These are phyloP conservation scores for Calonectria pauciramosa DNA, from an alignment of 2,329 filamentous ascomycete genomes.

Conservation along the genomic window DNA sequence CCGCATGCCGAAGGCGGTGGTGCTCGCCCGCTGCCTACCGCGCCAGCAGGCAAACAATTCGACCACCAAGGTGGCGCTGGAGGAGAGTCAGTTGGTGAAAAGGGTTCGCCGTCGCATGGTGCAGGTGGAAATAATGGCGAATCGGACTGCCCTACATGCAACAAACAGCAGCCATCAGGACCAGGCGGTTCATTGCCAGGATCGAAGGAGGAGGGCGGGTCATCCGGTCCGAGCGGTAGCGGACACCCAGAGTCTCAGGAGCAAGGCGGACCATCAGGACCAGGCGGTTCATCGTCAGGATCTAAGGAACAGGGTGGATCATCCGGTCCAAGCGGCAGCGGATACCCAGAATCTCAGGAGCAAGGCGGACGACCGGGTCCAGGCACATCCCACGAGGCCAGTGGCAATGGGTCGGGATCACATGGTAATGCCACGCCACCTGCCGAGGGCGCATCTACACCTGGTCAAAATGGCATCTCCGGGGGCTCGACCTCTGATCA, in stretches of 20 bases:
- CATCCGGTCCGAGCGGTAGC: not conserved
- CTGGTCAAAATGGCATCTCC: not conserved
- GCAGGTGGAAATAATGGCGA: not conserved
- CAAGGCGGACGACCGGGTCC: not conserved
- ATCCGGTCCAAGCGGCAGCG: not conserved
- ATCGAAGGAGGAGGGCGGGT: too few species aligned
- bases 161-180: not conserved
- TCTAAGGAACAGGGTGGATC: too few species aligned
- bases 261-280: not conserved
- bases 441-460: not conserved
- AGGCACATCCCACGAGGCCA: not conserved
- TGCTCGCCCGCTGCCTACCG: not conserved
- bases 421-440: not conserved
- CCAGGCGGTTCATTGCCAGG: not conserved
- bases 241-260: not conserved
- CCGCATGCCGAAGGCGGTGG: not conserved
- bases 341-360: not conserved
- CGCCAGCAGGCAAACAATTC: not conserved
- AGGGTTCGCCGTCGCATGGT: not conserved
- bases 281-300: too few species aligned
- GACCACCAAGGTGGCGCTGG: not conserved
- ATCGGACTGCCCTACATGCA: not conserved
- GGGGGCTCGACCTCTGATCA: not conserved
- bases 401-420: not conserved
- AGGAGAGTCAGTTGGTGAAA: too few species aligned